These are phyloP conservation scores for Helicostylum pulchrum DNA, from an alignment of 192 early-diverging fungal genomes.

Conservation along the genomic window DNA sequence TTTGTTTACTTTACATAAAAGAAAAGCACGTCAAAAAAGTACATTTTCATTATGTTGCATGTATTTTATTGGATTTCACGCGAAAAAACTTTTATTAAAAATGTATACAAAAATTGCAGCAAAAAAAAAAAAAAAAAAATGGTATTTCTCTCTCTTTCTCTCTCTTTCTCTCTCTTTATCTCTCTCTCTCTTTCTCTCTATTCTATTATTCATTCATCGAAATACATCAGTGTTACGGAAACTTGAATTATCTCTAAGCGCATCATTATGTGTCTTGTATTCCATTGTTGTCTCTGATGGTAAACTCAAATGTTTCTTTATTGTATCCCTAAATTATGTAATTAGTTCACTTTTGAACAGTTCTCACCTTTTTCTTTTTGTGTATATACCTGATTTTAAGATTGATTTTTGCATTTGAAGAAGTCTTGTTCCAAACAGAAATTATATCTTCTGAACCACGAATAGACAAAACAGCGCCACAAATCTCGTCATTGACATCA, in stretches of 20 bases:
- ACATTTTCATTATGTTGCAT: no score
- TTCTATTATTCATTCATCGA: conserved; percentile 39
- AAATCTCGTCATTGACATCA: conserved; percentile 84
- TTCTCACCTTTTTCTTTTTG: background rate
- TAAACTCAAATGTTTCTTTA: conserved; percentile 83
- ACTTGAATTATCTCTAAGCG: conserved; percentile 81
- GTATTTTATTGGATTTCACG: no score
- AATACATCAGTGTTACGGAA: conserved; percentile 83
- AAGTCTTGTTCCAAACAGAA: conserved; percentile 90
- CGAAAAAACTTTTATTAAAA: no score
- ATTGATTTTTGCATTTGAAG: conserved; percentile 80
- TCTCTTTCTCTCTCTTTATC: no score
- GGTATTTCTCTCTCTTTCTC: no score
- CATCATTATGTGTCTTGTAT: conserved; percentile 92
- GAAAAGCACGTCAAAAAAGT: no score
- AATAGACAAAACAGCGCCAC: conserved; percentile 91
- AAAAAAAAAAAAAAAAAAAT: no score
- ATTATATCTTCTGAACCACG: conserved; percentile 91
- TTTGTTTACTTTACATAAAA: no score
- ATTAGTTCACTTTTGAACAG: background rate
- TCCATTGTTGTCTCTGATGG: conserved; percentile 88
- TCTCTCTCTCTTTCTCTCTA: no score
- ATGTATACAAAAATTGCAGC: no score
- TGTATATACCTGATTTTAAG: conserved; percentile 71
- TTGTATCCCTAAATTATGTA: conserved; percentile 62